These are phyloP conservation scores for Fusarium staphyleae DNA, from an alignment of 2,329 filamentous ascomycete genomes.

Conservation along the genomic window DNA sequence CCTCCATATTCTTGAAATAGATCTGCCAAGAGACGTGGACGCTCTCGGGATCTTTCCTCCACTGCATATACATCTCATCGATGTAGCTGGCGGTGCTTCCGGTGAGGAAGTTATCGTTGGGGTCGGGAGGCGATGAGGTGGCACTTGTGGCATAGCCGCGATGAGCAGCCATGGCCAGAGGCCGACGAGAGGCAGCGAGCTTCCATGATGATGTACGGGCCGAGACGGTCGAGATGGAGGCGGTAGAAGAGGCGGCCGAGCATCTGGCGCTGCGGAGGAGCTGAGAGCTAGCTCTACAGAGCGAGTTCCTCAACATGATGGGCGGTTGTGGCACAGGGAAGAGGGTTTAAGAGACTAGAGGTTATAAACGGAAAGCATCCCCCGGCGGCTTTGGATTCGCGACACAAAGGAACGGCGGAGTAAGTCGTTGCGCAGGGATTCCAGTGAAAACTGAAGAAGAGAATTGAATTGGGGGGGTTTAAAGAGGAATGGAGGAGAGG, in stretches of 20 bases:
- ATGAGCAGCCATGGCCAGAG: slow-evolving; percentile 58
- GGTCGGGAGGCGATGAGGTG: slow-evolving; percentile 67
- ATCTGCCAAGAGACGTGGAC: slow-evolving; percentile 99
- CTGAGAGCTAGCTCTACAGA: slow-evolving; percentile 70
- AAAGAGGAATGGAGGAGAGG: slow-evolving; percentile 7
- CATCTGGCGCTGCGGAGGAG: slow-evolving; percentile 64
- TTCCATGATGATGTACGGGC: slow-evolving; percentile 53
- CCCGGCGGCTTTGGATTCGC: slow-evolving; percentile 44
- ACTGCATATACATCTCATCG: slow-evolving; percentile 99
- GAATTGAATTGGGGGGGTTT: slow-evolving; percentile 18
- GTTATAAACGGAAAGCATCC: slow-evolving; percentile 43
- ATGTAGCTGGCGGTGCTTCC: slow-evolving; percentile 99
- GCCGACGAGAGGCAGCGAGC: slow-evolving; percentile 55
- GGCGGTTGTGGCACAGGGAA: slow-evolving; percentile 25
- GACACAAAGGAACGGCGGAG: slow-evolving; percentile 56
- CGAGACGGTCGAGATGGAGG: slow-evolving; percentile 53
- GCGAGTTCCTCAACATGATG: slow-evolving; percentile 76
- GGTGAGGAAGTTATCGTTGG: slow-evolving; percentile 94
- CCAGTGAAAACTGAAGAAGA: slow-evolving; percentile 31
- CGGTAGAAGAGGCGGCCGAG: slow-evolving; percentile 49
- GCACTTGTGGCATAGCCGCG: slow-evolving; percentile 62
- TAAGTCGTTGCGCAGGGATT: slow-evolving; percentile 50
- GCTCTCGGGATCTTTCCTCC: slow-evolving; percentile 91
- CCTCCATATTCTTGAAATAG: slow-evolving; percentile 99
- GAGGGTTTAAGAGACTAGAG: slow-evolving; percentile 33